Evolutionary conservation across 352 stramenopile genomes (phyloP), one percentile per base, ranked within the genome.

Genomic region (Thraustotheca clavata): DNA sequence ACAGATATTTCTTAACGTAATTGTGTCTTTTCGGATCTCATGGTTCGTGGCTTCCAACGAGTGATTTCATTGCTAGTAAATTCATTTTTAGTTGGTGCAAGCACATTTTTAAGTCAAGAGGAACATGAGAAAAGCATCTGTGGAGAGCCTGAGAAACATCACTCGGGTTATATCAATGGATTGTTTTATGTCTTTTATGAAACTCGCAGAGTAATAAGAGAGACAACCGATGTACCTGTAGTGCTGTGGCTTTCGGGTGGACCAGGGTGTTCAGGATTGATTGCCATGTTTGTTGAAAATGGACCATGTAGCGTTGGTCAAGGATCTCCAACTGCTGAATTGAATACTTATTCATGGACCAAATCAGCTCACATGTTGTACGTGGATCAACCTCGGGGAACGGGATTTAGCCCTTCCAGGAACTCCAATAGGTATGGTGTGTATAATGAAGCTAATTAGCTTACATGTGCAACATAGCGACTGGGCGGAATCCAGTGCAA

Each of bases 171-270:
- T 18, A 57, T 93, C 22, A 79, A 87, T 40, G 76, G 63, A 47
- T 59, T 93, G 32, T 91, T 80, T 71, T 92, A 89, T 62, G 67
- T 88, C 33, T 88, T 86, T 34, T 93, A 88, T 61, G 72, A 86
- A 41, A 80, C 81, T 22, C 59, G 32, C 26, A 52, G 35, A 11
- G 18, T 35, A 50, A 46, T 36, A 12, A 20, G 26, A 8, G n/a
- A n/a, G 11, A 38, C 9, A 22, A 22, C 47, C 27, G 39, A 59
- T 3, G 66, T 72, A 20, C 96, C 96, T 0, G 78, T 99, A 26
- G 80, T 99, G 9, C 66, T 99, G 7, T 99, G 96, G 96, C 76
- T 99, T 5, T 98, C 92, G 7, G 96, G 96, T 31, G 96, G 96
- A 16, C 96, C 96, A 9, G 95, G 96, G 1, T 99, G 96, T 77